These are phyloP conservation scores for Mucor sp. DNA, from an alignment of 371 early-diverging fungal genomes.

Conservation along the genomic window DNA sequence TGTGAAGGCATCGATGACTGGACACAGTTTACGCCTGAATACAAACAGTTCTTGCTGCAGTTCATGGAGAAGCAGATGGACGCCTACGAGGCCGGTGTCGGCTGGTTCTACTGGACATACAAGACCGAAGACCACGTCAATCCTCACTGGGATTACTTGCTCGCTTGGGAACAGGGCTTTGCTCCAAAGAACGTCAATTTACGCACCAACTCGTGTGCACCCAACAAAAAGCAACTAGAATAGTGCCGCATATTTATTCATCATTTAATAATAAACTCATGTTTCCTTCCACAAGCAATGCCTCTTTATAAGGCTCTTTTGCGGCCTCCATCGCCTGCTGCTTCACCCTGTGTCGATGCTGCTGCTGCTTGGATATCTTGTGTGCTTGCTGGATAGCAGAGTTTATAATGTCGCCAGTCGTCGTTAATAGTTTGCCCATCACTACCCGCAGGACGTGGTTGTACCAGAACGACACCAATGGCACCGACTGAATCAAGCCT, in stretches of 20 bases:
- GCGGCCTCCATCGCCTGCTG: not conserved
- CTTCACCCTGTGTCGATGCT: not conserved
- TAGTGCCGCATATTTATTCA: not conserved
- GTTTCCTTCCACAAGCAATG: not conserved
- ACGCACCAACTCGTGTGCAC: slow-evolving; percentile 13
- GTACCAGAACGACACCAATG: slow-evolving; percentile 67
- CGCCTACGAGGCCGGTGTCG: slow-evolving; percentile 49
- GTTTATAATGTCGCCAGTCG: slow-evolving; percentile 58
- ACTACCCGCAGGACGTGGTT: slow-evolving; percentile 58
- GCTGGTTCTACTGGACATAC: slow-evolving; percentile 86
- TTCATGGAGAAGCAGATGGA: slow-evolving; percentile 54
- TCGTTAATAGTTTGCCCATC: slow-evolving; percentile 53
- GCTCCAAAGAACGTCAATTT: slow-evolving; percentile 43
- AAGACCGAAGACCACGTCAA: slow-evolving; percentile 69
- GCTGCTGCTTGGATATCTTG: slow-evolving; percentile 36
- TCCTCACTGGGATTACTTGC: slow-evolving; percentile 74
- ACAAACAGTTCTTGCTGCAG: slow-evolving; percentile 35
- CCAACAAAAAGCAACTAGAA: not conserved
- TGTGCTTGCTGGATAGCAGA: slow-evolving; percentile 49
- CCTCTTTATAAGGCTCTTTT: not conserved
- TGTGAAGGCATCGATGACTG: slow-evolving; percentile 53
- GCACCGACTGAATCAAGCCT: slow-evolving; percentile 60
- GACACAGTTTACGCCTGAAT: slow-evolving; percentile 36
- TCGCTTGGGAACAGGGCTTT: slow-evolving; percentile 54
- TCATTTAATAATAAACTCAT: slow-evolving; percentile 1